A percentile compares a stretch with the other conserved stretches of the same genome.
phyloP scores from a whole-genome alignment of 306 rosid genomes.

The Styphnolobium japonicum region DNA sequence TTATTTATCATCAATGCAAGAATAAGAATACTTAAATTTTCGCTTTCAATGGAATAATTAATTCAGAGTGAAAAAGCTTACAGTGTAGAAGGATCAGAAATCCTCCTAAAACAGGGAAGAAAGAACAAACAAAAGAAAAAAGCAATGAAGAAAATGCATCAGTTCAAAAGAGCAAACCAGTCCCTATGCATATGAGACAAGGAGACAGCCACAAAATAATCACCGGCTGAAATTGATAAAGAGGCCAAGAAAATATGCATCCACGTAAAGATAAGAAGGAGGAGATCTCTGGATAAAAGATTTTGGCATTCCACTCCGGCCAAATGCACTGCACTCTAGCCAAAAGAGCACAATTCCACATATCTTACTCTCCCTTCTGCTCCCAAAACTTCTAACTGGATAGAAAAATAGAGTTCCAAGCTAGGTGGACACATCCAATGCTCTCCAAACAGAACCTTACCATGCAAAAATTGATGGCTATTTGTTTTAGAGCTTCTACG shows the following conservation, averaged over 20 bases:
- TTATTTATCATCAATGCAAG: too few species aligned
- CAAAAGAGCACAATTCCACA: not conserved
- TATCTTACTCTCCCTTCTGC: not conserved
- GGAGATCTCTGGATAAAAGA: not conserved
- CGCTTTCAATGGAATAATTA: not conserved
- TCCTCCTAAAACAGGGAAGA: not conserved
- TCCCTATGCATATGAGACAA: not conserved
- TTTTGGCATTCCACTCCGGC: not conserved
- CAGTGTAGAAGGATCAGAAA: not conserved
- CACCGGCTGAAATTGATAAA: not conserved
- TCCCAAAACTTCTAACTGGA: not conserved
- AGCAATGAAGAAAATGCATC: not conserved
- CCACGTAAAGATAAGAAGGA: not conserved
- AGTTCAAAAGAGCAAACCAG: not conserved
- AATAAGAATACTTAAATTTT: too few species aligned
- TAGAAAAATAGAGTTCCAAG: not conserved
- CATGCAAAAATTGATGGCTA: not conserved
- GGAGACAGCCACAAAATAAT: not conserved
- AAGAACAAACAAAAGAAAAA: conserved; percentile 1
- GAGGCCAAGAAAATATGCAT: conserved; percentile 9
- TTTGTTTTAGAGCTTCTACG: not conserved
- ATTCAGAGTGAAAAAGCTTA: not conserved
- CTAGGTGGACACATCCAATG: not conserved
- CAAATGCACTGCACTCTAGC: not conserved
- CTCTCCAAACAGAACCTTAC: not conserved